Evolutionary conservation across 2,329 filamentous ascomycete genomes (phyloP).

Genomic region (Xylaria sp.): DNA sequence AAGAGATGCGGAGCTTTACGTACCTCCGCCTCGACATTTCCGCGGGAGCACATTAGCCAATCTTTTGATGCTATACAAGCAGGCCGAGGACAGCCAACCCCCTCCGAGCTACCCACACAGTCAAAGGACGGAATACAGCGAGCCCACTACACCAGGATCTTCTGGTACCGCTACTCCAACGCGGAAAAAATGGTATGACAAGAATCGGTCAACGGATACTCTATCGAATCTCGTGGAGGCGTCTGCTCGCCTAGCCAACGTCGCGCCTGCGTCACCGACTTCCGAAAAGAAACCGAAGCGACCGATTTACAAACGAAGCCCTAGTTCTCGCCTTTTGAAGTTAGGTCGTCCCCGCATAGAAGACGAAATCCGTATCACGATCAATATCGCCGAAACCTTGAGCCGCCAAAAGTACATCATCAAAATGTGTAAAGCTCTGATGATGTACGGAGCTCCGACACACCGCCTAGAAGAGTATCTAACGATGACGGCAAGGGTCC

Average conservation of each 20-base stretch:
- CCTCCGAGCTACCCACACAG: constrained; percentile 43
- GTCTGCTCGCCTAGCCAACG: constrained; percentile 57
- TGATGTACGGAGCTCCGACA: constrained; percentile 90
- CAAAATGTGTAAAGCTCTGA: constrained; percentile 85
- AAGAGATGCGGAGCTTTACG: constrained; percentile 55
- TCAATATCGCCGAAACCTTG: constrained; percentile 73
- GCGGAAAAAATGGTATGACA: constrained; percentile 61
- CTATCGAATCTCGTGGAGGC: constrained; percentile 60
- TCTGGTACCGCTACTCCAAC: constrained; percentile 58
- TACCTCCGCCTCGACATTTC: constrained; percentile 56
- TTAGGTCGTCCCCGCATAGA: constrained; percentile 56
- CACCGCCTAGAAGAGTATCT: constrained; percentile 94
- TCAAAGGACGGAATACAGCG: constrained; percentile 47
- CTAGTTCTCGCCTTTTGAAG: constrained; percentile 50
- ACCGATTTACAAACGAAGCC: constrained; percentile 53
- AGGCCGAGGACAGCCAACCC: constrained; percentile 45
- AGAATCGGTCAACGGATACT: constrained; percentile 60
- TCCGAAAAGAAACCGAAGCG: constrained; percentile 48
- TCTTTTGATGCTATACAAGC: constrained; percentile 60
- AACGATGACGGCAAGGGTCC: constrained; percentile 86
- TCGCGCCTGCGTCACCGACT: constrained; percentile 37
- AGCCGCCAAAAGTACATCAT: constrained; percentile 85
- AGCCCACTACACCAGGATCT: constrained; percentile 51
- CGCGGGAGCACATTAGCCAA: constrained; percentile 60
- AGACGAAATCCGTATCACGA: constrained; percentile 59